These are phyloP conservation scores for Arachis stenosperma DNA, from an alignment of 306 rosid species.

Conservation along the genomic window DNA sequence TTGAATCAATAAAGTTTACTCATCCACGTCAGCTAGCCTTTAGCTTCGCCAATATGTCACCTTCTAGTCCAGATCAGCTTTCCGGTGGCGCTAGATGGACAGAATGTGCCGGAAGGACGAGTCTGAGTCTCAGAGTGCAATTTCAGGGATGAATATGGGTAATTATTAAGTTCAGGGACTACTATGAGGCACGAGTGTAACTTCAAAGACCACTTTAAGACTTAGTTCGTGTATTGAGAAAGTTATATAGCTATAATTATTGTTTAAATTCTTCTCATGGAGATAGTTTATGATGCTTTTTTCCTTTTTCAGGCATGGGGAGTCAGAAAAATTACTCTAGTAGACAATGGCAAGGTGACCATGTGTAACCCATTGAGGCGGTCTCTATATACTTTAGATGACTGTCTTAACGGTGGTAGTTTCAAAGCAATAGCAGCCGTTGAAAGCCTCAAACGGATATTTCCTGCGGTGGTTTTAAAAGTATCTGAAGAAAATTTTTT, in stretches of 20 bases:
- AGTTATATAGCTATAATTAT: slow-evolving; percentile 15
- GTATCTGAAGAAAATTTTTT: too few species aligned
- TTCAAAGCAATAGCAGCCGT: slow-evolving; percentile 88
- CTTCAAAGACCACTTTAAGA: too few species aligned
- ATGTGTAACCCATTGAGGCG: slow-evolving; percentile 98
- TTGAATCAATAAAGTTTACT: too few species aligned
- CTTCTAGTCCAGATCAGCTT: too few species aligned
- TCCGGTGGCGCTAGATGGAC: too few species aligned
- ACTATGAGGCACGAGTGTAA: too few species aligned
- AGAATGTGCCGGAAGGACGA: too few species aligned
- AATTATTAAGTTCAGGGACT: too few species aligned
- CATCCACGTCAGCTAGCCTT: too few species aligned
- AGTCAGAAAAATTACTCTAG: slow-evolving; percentile 79
- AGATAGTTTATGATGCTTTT: slow-evolving; percentile 23
- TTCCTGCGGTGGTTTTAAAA: slow-evolving; percentile 56
- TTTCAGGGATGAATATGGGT: too few species aligned
- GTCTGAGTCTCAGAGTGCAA: too few species aligned
- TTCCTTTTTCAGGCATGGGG: slow-evolving; percentile 88
- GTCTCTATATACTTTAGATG: slow-evolving; percentile 91
- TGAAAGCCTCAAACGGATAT: slow-evolving; percentile 77
- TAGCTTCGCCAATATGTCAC: too few species aligned
- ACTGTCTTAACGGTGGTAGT: slow-evolving; percentile 91
- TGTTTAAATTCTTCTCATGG: slow-evolving; percentile 23
- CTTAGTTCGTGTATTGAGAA: slow-evolving; percentile 39
- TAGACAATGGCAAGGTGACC: slow-evolving; percentile 91